Evolutionary conservation across 176 grass and related monocot genomes (phyloP).

Genomic region (Triticum urartu): DNA sequence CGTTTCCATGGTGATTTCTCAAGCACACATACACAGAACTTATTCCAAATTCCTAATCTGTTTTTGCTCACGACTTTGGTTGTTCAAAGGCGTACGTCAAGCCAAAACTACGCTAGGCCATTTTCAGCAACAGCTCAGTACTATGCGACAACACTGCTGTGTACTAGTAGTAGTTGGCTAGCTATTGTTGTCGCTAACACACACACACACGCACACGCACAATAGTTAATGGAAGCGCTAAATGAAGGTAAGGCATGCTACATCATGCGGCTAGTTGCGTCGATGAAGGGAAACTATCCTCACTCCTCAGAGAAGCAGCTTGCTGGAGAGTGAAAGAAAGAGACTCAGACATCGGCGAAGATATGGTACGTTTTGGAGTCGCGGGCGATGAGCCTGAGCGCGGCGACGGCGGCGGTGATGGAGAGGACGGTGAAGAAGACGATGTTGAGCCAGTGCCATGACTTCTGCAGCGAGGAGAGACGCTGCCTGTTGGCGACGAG

Average conservation of each 20-base stretch:
- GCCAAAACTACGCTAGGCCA: not conserved
- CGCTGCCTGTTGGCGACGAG: conserved; percentile 40
- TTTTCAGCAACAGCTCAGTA: not conserved
- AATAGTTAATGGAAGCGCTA: not conserved
- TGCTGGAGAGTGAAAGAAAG: not conserved
- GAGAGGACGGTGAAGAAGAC: conserved; percentile 56
- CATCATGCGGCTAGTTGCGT: not conserved
- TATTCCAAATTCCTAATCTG: not conserved
- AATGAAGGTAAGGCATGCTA: not conserved
- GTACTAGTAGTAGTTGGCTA: not conserved
- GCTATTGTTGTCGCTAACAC: not conserved
- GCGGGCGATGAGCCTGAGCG: conserved; percentile 48
- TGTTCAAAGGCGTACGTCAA: not conserved
- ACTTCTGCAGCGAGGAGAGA: conserved; percentile 47
- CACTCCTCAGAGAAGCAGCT: not conserved
- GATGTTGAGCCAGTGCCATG: conserved; percentile 76
- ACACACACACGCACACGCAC: not conserved
- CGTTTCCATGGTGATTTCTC: not conserved
- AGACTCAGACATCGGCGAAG: conserved; percentile 60
- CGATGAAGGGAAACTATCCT: conserved; percentile 1
- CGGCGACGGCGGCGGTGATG: conserved; percentile 45
- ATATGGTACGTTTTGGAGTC: conserved; percentile 65
- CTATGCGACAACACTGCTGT: not conserved
- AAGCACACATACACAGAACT: not conserved
- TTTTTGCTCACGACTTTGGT: not conserved